Evolutionary conservation across 495 filamentous ascomycete genomes (phyloP), one percentile per base, ranked within the genome.

Genomic region (Staphylotrichum longicolle): DNA sequence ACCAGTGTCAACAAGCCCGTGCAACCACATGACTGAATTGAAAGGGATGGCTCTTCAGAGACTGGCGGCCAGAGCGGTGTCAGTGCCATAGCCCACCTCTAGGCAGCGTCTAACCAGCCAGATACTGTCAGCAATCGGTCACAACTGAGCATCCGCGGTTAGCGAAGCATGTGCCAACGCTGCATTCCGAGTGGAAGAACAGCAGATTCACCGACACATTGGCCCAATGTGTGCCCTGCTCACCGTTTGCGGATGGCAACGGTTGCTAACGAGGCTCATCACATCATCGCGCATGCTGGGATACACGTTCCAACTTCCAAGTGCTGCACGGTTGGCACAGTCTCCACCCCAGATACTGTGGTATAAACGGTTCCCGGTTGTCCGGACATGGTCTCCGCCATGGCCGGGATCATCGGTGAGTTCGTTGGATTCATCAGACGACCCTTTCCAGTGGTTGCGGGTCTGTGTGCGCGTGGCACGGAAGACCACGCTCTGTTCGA

Each of bases 351-450:
- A n/a, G 3, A 40, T 10, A 39, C 5, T 10, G 37, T 6, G 10
- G 12, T 46, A 33, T 35, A 8, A 10, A 44, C 20, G 20, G 20
- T 27, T 52, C 34, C 55, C 56, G 37, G 56, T 51, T 14, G 37
- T 34, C 46, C 45, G 56, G 45, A 37, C 35, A 15, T 12, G 11
- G 15, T 3, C 35, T 41, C 35, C 45, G 56, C 20, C 14, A 44
- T 42, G 47, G 35, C 9, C 37, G 34, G 20, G 57, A 59, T 59
- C 46, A 37, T 40, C 57, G 47, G 57, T 27, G 57, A 58, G 8
- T 50, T 57, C 7, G 15, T 37, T 59, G 33, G 37, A 51, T 49
- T 58, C 48, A 44, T 52, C 57, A 45, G 57, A 52, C 57, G 37
- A 59, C 47, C 12, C 0, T 27, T 14, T 12, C 34, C 39, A 37